Base-by-base conservation (phyloP, 2,329 filamentous ascomycete species). In the Venturia pyrina region DNA sequence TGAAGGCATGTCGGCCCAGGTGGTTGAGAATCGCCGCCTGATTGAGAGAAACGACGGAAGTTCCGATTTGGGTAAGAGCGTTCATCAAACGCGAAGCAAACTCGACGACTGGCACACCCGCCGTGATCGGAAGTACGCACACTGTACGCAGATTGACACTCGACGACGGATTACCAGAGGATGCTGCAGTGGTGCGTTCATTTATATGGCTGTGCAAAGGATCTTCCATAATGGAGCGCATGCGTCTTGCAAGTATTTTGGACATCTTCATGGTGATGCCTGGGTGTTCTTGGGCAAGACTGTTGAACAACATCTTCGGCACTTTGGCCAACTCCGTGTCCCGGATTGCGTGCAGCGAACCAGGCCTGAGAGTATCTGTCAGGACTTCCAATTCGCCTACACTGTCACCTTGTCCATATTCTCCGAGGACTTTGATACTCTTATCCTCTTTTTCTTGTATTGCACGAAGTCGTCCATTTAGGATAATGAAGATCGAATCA, bases 241-340 rank as follows among this genome's bases (percentile, higher is more conserved):
- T 98, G 3, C 95, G 87, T 44, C 93, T 92, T 0, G 95, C 95
- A 71, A 99, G 97, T 70, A 99, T 95, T 76, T 98, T 99, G 1
- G 95, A 98, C 37, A 99, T 96, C 76, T 98, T 97, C 75, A 99
- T 98, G 0, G 95, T 98, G 72, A 99, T 99, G 56, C 92, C 96
- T 5, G 95, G 95, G 73, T 99, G 95, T 73, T 99, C 95, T 73
- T 96, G 89, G 0, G 95, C 95, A 64, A 99, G 84, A 73, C 95
- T 99, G 80, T 99, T 99, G 81, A 99, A 99, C 0, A 99, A 79
- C 0, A 91, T 96, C 67, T 93, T 90, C 0, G 95, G 95, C 67
- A 99, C 96, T 72, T 96, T 98, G 67, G 96, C 93, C 37, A 99
- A 80, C 74, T 99, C 95, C 0, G 95, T 98, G 69, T 98, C 95